Base-by-base conservation (phyloP, 1,284 basidiomycete genomes). In the Exobasidium rhododendri region DNA sequence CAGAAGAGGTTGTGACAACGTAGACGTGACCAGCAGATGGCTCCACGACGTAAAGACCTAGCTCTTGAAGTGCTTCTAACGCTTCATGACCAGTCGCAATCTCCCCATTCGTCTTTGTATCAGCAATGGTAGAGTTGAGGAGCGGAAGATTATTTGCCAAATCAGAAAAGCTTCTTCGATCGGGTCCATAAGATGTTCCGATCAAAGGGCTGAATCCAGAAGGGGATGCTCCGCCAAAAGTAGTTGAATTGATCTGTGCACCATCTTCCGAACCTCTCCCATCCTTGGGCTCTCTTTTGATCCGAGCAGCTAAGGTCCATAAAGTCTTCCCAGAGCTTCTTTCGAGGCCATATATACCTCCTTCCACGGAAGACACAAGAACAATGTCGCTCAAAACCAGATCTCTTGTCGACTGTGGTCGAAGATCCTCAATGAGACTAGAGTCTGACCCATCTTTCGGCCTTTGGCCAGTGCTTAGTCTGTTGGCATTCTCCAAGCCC, bases 11-110 rank as follows among this genome's bases (percentile, higher is more conserved):
- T 2, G 86, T 82, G 80, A 90, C 85, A 57, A 93, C 85, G 80
- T 91, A 94, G 71, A 94, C 90, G 73, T 91, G 88, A 5, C 92
- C 92, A 1, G 70, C 73, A 0, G 88, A 87, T 81, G 92, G 92
- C 77, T 94, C 92, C 58, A 94, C 89, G 62, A 94, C 86, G 81
- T 93, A 94, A 54, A 89, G 84, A 75, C 93, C 91, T 61, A 86
- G 85, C 43, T 83, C 81, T 0, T 82, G 80, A 49, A 83, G 82
- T 65, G 87, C 86, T 57, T 74, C 67, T 17, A 73, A 59, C 20
- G 67, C 59, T 29, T 55, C 62, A 2, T 57, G 17, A 44, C 60
- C 68, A 14, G 29, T 49, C 17, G 29, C n/a, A 1, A 44, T 52
- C 29, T 44, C 29, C 6, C 47, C 20, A 4, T 24, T 30, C 2